Evolutionary conservation across 768 basidiomycete genomes (phyloP), one percentile per base, ranked within the genome.

Genomic region (Podaxis carcinomalis): DNA sequence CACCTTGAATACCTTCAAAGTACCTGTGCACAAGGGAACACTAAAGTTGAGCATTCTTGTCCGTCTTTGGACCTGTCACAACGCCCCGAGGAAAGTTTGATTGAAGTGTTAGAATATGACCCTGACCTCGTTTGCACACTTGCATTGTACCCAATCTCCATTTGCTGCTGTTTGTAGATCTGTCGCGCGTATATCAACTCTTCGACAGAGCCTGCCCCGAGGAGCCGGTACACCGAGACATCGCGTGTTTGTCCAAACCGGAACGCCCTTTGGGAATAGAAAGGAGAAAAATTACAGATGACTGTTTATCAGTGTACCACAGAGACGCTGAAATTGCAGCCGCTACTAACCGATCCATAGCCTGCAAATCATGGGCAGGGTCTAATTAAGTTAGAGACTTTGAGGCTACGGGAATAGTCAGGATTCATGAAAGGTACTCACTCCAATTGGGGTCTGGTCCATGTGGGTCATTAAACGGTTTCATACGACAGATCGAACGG

Each of bases 311-410:
- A 60, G 23, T 16, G 4, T 6, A 35, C 46, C 57, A 16, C 57
- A 16, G 11, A 44, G 21, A 5, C 6, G 7, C 5, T 5, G 52
- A 5, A 7, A 13, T 19, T 46, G 27, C 21, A 28, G 37, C 11
- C 3, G 58, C 21, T 25, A 64, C 68, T 32, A 60, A 78, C 75
- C 88, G 78, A 62, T 93, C 93, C 89, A 92, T 92, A 2, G 93
- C 92, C 70, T 93, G 96, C 6, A 98, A 74, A 70, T 99, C 96
- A 66, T 97, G 92, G 0, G 95, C 93, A 4, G 96, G 96, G 73
- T 98, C 93, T 95, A 61, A 5, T 51, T 19, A 36, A 32, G 51
- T 4, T 6, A 7, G 23, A 37, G 28, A 37, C 27, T 37, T 28
- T 47, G 13, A 52, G 51, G 14, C 39, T 42, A 52, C 25, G 25